These are phyloP conservation scores for Botryobasidium botryosum DNA, from an alignment of 768 basidiomycete genomes.

Conservation along the genomic window DNA sequence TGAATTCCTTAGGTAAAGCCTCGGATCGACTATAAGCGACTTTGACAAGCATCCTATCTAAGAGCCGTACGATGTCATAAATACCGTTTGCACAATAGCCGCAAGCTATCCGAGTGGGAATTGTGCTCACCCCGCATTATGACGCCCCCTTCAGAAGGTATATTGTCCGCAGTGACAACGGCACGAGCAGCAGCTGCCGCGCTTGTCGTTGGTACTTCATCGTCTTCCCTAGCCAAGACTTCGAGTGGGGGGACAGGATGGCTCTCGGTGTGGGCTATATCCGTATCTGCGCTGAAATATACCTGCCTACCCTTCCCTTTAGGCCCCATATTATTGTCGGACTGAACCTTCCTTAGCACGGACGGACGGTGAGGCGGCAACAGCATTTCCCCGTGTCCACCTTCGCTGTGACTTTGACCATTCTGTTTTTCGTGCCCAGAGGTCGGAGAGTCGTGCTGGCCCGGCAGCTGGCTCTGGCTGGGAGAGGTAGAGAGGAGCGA, in stretches of 20 bases:
- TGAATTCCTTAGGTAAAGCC: constrained; percentile 33
- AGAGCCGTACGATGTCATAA: constrained; percentile 2
- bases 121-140: constrained; percentile 51
- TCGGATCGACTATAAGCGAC: constrained; percentile 46
- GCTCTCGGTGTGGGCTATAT: constrained; percentile 14
- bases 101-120: not conserved
- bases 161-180: constrained; percentile 13
- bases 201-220: constrained; percentile 46
- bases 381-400: not conserved
- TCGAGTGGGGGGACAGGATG: constrained; percentile 37
- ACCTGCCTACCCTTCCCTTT: constrained; percentile 15
- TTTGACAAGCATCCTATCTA: constrained; percentile 83
- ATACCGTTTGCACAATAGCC: not conserved
- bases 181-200: constrained; percentile 42
- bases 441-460: no score
- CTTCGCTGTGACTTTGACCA: not conserved
- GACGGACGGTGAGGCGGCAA: constrained; percentile 1
- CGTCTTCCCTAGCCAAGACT: constrained; percentile 46
- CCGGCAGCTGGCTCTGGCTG: no score
- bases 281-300: constrained; percentile 11
- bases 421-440: not conserved
- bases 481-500: no score
- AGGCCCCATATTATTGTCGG: constrained; percentile 11
- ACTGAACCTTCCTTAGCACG: not conserved
- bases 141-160: constrained; percentile 16